Conservation (phyloP, 2,329 filamentous ascomycete species). For the Trichophyton schoenleinii region DNA sequence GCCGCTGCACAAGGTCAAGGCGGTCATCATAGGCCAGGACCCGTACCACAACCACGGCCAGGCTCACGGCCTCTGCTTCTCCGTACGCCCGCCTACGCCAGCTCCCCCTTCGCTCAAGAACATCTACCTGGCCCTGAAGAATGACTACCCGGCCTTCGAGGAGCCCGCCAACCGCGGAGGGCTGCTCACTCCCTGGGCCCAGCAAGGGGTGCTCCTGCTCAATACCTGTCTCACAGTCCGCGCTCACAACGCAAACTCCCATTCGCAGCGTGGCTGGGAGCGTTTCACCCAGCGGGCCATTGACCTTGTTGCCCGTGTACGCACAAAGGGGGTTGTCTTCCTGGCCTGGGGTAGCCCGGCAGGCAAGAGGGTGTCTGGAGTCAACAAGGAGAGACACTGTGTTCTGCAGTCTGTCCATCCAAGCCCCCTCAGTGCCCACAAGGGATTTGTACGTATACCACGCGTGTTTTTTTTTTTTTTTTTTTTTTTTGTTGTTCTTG, state of each 20-base stretch:
- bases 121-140: slow-evolving; percentile 79
- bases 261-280: slow-evolving; percentile 84
- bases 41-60: slow-evolving; percentile 94
- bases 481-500: too few species aligned
- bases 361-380: slow-evolving; percentile 59
- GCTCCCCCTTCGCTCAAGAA: slow-evolving; percentile 85
- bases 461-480: background rate
- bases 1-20: slow-evolving; percentile 75
- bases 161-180: slow-evolving; percentile 66
- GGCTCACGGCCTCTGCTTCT: slow-evolving; percentile 93
- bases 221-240: slow-evolving; percentile 93
- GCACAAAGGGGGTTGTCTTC: slow-evolving; percentile 77
- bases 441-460: slow-evolving; percentile 54
- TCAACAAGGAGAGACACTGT: slow-evolving; percentile 62
- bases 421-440: slow-evolving; percentile 73
- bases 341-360: slow-evolving; percentile 87
- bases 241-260: slow-evolving; percentile 74
- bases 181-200: slow-evolving; percentile 83
- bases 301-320: slow-evolving; percentile 66
- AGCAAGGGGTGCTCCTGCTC: slow-evolving; percentile 80
- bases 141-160: slow-evolving; percentile 72
- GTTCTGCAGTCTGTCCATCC: slow-evolving; percentile 83
- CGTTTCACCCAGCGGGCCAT: slow-evolving; percentile 83
- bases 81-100: slow-evolving; percentile 73
- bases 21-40: slow-evolving; percentile 89